These are phyloP conservation scores for Hanseniaspora lindneri DNA, from an alignment of 805 yeast species.

Conservation along the genomic window DNA sequence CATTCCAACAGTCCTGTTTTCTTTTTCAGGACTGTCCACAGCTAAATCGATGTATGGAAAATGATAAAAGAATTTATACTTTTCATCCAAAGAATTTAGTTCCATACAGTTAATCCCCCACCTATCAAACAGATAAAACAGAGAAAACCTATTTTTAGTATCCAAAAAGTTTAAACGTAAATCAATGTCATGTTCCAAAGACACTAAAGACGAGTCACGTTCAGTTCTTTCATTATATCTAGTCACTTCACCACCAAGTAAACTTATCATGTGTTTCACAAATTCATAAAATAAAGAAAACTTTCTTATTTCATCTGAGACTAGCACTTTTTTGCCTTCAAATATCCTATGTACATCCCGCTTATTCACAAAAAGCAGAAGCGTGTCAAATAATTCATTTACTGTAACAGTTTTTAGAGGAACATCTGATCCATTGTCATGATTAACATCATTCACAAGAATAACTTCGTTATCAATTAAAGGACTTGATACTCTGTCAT, in stretches of 20 bases:
- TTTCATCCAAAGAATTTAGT: neutral
- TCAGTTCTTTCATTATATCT: neutral
- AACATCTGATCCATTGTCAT: neutral
- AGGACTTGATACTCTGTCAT: neutral
- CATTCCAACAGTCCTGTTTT: neutral
- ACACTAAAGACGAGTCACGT: neutral
- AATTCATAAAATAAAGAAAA: neutral
- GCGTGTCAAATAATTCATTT: neutral
- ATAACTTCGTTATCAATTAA: conserved; percentile 6
- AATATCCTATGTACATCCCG: too few relatives aligned
- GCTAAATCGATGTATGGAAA: neutral
- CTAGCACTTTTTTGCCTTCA: neutral
- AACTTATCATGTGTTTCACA: neutral
- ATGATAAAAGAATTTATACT: conserved; percentile 4
- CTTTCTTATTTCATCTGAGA: neutral
- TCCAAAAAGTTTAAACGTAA: neutral
- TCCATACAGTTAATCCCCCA: conserved; percentile 8
- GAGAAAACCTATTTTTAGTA: conserved; percentile 1
- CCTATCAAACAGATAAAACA: conserved; percentile 7
- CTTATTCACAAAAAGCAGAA: neutral
- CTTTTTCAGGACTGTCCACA: neutral
- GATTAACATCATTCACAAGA: neutral
- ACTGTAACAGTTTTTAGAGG: neutral
- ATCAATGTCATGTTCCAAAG: neutral
- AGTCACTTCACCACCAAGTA: neutral